phyloP scores from a whole-genome alignment of 768 basidiomycete species.

The Lentinula detonsa region DNA sequence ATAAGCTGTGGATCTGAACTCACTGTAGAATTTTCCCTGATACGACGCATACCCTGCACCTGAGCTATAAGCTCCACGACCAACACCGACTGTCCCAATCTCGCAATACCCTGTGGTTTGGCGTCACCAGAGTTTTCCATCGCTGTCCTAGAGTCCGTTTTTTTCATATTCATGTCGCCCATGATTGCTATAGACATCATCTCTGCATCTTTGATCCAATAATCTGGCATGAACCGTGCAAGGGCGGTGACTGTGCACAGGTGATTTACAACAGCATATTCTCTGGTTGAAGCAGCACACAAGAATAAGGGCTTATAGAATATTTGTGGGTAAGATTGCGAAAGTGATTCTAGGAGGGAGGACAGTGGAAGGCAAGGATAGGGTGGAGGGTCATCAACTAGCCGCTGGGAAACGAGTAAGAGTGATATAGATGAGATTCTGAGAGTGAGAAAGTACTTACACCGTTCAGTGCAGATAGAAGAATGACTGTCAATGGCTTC shows the following conservation, averaged over 20 bases:
- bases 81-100: conserved; percentile 58
- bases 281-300: conserved; percentile 62
- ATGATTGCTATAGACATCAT: conserved; percentile 71
- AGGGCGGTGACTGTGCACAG: conserved; percentile 48
- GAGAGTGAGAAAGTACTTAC: conserved; percentile 25
- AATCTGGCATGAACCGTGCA: conserved; percentile 49
- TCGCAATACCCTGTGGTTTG: conserved; percentile 38
- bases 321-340: conserved; percentile 47
- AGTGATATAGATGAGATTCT: background rate
- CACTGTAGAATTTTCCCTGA: conserved; percentile 28
- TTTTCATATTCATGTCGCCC: conserved; percentile 31
- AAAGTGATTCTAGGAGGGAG: conserved; percentile 44
- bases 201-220: conserved; percentile 65
- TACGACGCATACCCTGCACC: conserved; percentile 37
- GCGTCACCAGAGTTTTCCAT: background rate
- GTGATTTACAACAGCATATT: conserved; percentile 52
- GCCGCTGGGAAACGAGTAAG: conserved; percentile 30
- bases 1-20: background rate
- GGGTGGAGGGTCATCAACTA: conserved; percentile 48
- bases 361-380: conserved; percentile 37
- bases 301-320: conserved; percentile 72
- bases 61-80: conserved; percentile 55
- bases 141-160: background rate
- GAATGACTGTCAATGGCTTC: conserved; percentile 28
- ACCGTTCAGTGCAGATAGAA: conserved; percentile 44